Evolutionary conservation across 306 rosid genomes (phyloP), one percentile per base, ranked within the genome.

Genomic region (Begonia masoniana): DNA sequence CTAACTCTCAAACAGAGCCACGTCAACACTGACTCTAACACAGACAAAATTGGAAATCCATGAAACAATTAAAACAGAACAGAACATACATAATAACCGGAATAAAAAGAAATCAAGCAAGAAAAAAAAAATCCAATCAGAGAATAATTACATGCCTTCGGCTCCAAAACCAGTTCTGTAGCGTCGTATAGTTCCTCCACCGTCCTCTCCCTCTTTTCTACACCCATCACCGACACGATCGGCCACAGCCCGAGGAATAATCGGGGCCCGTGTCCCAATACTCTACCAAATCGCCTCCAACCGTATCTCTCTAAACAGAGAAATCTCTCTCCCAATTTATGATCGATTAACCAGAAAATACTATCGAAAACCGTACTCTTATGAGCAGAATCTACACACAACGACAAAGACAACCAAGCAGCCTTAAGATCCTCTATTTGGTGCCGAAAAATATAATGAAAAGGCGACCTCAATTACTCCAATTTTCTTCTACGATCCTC

Each of bases 61-160:
- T 31, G 39, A 31, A 31, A 31, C 39, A 31, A 31, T 31, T 31
- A 6, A 31, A 5, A 31, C 39, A 31, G 39, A 31, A 31, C 53
- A 54, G 39, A 31, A 31, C 53, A 54, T 17, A 56, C 31, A 39
- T 31, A 56, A 59, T 31, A 10, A 57, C 50, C 52, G 26, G 50
- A 46, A 36, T 17, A 51, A 31, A 26, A 68, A 13, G 0, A 62
- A 17, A 64, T 12, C 58, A 59, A 17, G 10, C 51, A 57, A 62
- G 57, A 62, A 43, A 12, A 61, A 69, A 61, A 69, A 80, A 72
- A 72, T 76, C 76, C 62, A 76, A 68, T 60, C 31, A 55, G 12
- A 17, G 61, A 67, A 60, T 63, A 52, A 73, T 74, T 59, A 65
- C 83, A 57, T 73, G 78, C 81, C 87, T 82, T 62, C 50, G 59